Evolutionary conservation across 2,329 filamentous ascomycete species (phyloP), one percentile per base, ranked within the genome.

Genomic region (Cytospora chrysosperma): DNA sequence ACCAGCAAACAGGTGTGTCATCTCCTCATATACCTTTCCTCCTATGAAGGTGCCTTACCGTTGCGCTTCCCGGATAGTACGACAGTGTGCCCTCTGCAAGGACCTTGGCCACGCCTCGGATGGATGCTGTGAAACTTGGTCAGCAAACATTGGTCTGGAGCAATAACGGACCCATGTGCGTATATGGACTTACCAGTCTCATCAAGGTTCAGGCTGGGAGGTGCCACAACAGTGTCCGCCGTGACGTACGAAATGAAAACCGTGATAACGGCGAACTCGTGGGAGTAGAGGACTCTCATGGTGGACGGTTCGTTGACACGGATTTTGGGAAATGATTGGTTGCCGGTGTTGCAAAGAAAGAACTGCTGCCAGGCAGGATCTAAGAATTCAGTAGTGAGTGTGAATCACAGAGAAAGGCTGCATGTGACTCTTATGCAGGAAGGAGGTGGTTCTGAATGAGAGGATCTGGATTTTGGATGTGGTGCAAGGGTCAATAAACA

Each of bases 31-130:
- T 6, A 34, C 27, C 4, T 24, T 5, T 28, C 9, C 12, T 17
- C 15, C 37, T 5, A n/a, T 30, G 19, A 54, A 1, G 8, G 37
- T 17, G 37, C 64, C 74, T 49, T 74, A 81, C 79, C 52, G 61
- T 65, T n/a, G 67, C 66, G 32, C 67, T 88, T 56, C 88, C 88
- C 1, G 79, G 81, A 74, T 90, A 91, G 73, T 85, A 88, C 50
- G 79, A 79, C 79, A 90, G 85, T 69, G 87, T 77, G 54, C 82
- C 86, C 57, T 80, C 78, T 6, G 87, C 87, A 59, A 90, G 75
- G 1, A 82, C 84, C 66, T 82, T 83, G 21, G 88, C 82, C 7
- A 86, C 87, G 66, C 79, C 78, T 67, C 82, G 84, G 69, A 91
- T 82, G 0, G 87, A 90, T 37, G 76, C 87, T 89, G 69, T 40